Conservation (phyloP, 148 eudicot species). For the Talinum fruticosum region DNA sequence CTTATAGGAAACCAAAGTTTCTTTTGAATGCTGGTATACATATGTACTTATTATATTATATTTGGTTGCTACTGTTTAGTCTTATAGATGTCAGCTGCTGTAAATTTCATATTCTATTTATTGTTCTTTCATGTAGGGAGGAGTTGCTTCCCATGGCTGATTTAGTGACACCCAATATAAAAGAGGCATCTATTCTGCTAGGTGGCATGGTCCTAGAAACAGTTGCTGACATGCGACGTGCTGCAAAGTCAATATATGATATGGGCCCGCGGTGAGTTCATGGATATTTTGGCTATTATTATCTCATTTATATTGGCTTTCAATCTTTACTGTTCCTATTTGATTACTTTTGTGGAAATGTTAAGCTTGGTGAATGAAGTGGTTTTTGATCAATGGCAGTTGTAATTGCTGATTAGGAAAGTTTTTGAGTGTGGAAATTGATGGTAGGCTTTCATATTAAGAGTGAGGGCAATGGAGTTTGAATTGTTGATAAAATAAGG, state of each 20-base stretch:
- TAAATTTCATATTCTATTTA: background rate
- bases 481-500: background rate
- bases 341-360: background rate
- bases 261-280: constrained; percentile 78
- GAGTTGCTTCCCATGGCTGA: constrained; percentile 80
- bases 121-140: constrained; percentile 40
- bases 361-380: background rate
- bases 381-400: background rate
- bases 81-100: background rate
- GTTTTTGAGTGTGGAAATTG: background rate
- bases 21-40: background rate
- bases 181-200: constrained; percentile 84
- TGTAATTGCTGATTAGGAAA: background rate
- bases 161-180: constrained; percentile 85
- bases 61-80: background rate
- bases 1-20: background rate
- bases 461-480: background rate
- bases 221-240: constrained; percentile 75
- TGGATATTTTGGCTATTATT: background rate
- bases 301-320: background rate
- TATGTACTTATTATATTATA: background rate
- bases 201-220: constrained; percentile 63
- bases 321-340: background rate
- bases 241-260: constrained; percentile 76
- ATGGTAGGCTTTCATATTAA: background rate